These are phyloP conservation scores for Thuidium tamariscinum DNA, from an alignment of 225 moss, liverwort and hornwort genomes.

Conservation along the genomic window DNA sequence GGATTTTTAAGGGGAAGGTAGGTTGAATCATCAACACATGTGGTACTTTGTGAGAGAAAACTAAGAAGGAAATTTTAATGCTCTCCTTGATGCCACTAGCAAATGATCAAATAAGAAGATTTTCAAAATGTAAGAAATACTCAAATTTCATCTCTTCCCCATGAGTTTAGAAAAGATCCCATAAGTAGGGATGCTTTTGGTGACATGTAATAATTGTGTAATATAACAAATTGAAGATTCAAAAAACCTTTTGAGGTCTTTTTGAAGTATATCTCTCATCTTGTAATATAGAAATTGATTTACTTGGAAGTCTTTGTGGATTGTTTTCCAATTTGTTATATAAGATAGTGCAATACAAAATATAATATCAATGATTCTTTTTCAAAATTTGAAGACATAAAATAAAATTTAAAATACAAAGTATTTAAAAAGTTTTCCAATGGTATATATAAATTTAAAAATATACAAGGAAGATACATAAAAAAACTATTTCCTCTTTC, in stretches of 20 bases:
- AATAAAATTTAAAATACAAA: not conserved
- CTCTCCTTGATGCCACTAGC: not conserved
- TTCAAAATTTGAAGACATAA: not conserved
- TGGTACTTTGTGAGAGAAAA: not conserved
- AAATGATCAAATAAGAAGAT: not conserved
- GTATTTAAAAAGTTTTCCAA: not conserved
- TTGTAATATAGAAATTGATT: not conserved
- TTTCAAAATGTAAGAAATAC: not conserved
- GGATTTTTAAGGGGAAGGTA: not conserved
- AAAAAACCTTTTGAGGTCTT: not conserved
- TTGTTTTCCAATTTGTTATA: not conserved
- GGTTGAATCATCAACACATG: rapidly evolving
- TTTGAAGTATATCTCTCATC: rapidly evolving
- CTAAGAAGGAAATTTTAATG: not conserved
- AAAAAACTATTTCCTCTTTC: not conserved
- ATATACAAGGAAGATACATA: not conserved
- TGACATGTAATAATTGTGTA: not conserved
- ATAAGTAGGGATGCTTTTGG: not conserved
- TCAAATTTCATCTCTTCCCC: not conserved
- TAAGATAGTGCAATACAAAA: not conserved
- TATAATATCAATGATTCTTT: rapidly evolving
- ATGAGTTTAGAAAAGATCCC: not conserved
- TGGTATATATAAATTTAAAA: not conserved
- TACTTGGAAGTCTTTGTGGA: not conserved
- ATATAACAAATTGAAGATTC: not conserved